A percentile compares a stretch with the other conserved stretches of the same genome.
phyloP scores from a whole-genome alignment of 768 basidiomycete genomes.

The Erythrobasidium yunnanense region DNA sequence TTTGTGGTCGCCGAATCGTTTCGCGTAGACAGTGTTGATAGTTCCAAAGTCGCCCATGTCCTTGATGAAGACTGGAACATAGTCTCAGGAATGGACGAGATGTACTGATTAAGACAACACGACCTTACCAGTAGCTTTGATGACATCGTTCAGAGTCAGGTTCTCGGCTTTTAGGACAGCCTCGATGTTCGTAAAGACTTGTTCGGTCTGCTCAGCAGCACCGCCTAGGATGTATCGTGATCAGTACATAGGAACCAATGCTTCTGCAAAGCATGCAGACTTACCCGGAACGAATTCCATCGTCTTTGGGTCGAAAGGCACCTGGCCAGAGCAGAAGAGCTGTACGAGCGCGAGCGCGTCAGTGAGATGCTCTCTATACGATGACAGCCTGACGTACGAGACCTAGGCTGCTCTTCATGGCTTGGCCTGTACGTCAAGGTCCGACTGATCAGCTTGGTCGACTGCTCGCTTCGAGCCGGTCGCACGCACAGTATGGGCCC shows the following conservation, averaged over 20 bases:
- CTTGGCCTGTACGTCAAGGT: conserved; percentile 13
- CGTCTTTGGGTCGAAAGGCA: conserved; percentile 65
- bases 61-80: conserved; percentile 74
- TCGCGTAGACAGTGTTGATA: conserved; percentile 70
- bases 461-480: not conserved
- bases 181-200: conserved; percentile 75
- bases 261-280: not conserved
- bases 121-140: conserved; percentile 70
- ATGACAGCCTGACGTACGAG: not conserved
- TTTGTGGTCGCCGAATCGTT: conserved; percentile 79
- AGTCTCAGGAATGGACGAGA: not conserved
- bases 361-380: not conserved
- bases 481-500: conserved; percentile 25
- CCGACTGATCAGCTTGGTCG: too few relatives aligned
- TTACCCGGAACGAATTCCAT: conserved; percentile 61
- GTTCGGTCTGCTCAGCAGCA: conserved; percentile 66
- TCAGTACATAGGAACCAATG: not conserved
- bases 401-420: conserved; percentile 14
- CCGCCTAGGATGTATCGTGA: conserved; percentile 31
- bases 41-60: conserved; percentile 74
- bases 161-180: conserved; percentile 73
- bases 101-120: not conserved
- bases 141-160: conserved; percentile 64
- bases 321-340: conserved; percentile 80
- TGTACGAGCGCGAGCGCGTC: conserved; percentile 40